Evolutionary conservation across 1,139 yeast genomes (phyloP), one percentile per base, ranked within the genome.

Genomic region (Lizanozyma gosingica): DNA sequence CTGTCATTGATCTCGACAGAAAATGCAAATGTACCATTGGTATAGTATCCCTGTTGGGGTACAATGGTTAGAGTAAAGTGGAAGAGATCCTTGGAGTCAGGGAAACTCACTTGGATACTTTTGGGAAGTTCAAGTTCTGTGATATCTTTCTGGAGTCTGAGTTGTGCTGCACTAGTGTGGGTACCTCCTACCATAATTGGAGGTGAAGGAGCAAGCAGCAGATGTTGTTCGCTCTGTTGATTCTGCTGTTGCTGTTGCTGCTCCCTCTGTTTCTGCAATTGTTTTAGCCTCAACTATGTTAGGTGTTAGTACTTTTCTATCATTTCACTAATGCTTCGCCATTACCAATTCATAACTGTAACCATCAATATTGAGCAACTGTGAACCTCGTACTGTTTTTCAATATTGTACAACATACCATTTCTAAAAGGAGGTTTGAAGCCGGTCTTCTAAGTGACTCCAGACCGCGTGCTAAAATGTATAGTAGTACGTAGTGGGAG

Each of bases 11-110:
- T 73, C 35, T 67, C 68, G 39, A 90, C 77, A 27, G 70, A 66
- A 59, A 92, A 92, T 34, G 57, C 57, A 62, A 90, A 88, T 16
- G 54, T 56, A 1, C 97, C 97, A 16, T 73, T 71, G 40, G 63
- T 61, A 58, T 90, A 92, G 57, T 73, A 77, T 14, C 97, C 97
- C 52, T 83, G 88, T 47, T 78, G 83, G 1, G 98, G 97, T 32
- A 54, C 59, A 16, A 90, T 73, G 11, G 56, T 53, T 15, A 92
- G 70, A 37, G 69, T 65, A 50, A 90, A 80, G 45, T 74, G 67
- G 74, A 82, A 77, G 41, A 78, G 62, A 53, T 78, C 77, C 18
- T 68, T 65, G 4, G 80, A 69, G 45, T 79, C 66, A 2, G 83
- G 76, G 46, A 81, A 77, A 14, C 59, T 62, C 14, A 84, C 61